Percentiles rank a stretch among this genome's conserved stretches.
phyloP scores from a whole-genome alignment of 2,329 filamentous ascomycete species.

The Neopestalotiopsis sp. region DNA sequence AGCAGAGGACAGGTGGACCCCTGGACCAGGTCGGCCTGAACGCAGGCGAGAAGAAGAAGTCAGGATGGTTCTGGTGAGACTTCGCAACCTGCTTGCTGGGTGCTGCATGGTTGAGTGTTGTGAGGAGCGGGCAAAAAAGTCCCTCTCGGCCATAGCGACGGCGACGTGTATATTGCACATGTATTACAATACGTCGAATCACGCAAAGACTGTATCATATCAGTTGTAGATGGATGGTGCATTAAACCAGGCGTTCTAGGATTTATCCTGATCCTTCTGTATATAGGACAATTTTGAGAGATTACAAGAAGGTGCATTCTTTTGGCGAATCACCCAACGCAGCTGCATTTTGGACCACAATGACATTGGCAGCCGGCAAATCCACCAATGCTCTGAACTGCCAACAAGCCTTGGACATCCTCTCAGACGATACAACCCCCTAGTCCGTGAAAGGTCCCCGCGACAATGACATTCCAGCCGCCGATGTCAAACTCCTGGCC shows the following conservation, averaged over 20 bases:
- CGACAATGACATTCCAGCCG: conserved; percentile 10
- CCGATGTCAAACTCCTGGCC: conserved; percentile 10
- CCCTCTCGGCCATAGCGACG: conserved; percentile 6
- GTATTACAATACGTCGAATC: conserved; percentile 8
- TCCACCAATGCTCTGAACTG: not conserved
- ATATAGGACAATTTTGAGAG: conserved; percentile 21
- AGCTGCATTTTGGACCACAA: not conserved
- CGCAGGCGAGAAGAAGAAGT: conserved; percentile 43
- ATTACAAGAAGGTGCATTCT: not conserved
- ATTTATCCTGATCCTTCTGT: conserved; percentile 30
- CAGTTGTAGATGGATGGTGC: conserved; percentile 49
- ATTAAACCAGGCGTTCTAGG: conserved; percentile 48
- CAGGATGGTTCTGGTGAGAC: conserved; percentile 52
- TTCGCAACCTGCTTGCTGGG: not conserved
- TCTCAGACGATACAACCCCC: not conserved
- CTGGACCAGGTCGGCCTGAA: conserved; percentile 56
- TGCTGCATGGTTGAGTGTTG: not conserved
- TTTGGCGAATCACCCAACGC: not conserved
- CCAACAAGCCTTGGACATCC: not conserved
- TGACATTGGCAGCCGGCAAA: no score
- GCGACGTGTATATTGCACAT: conserved; percentile 1
- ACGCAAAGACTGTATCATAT: conserved; percentile 45
- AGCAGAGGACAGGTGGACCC: conserved; percentile 55
- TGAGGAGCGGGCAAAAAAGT: not conserved
- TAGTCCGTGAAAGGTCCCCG: not conserved